Conservation (phyloP, 495 filamentous ascomycete genomes). For the Niebla homalea region DNA sequence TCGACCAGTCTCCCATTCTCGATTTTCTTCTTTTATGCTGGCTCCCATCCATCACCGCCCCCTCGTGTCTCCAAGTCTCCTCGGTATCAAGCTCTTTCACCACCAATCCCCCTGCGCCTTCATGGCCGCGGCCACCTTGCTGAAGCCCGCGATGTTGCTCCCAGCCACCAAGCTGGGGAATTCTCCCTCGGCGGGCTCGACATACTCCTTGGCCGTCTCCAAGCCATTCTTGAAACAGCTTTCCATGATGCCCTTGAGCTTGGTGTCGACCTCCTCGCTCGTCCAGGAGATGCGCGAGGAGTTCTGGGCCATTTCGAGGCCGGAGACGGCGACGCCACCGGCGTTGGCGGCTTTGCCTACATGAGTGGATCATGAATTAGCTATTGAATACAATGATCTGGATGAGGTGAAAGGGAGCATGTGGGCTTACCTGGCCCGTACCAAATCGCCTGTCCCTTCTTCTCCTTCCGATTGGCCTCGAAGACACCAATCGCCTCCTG, state of each 20-base stretch:
- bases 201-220: slow-evolving; percentile 77
- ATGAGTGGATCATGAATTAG: neutral
- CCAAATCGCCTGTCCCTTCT: slow-evolving; percentile 69
- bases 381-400: neutral
- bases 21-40: too few relatives aligned
- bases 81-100: slow-evolving; percentile 22
- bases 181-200: slow-evolving; percentile 60
- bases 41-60: neutral
- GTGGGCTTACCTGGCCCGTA: slow-evolving; percentile 66
- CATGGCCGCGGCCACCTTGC: slow-evolving; percentile 92
- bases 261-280: slow-evolving; percentile 76
- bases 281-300: slow-evolving; percentile 75
- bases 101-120: slow-evolving; percentile 97
- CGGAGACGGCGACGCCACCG: slow-evolving; percentile 93
- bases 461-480: slow-evolving; percentile 63
- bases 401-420: neutral
- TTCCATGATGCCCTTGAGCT: slow-evolving; percentile 91
- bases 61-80: neutral
- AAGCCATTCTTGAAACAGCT: slow-evolving; percentile 85
- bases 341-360: slow-evolving; percentile 80
- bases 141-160: slow-evolving; percentile 93
- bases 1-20: too few relatives aligned
- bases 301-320: slow-evolving; percentile 99
- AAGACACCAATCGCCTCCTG: slow-evolving; percentile 91
- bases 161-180: slow-evolving; percentile 84